phyloP scores from a whole-genome alignment of 257 asterid genomes.

The Solanum corneliomulleri region DNA sequence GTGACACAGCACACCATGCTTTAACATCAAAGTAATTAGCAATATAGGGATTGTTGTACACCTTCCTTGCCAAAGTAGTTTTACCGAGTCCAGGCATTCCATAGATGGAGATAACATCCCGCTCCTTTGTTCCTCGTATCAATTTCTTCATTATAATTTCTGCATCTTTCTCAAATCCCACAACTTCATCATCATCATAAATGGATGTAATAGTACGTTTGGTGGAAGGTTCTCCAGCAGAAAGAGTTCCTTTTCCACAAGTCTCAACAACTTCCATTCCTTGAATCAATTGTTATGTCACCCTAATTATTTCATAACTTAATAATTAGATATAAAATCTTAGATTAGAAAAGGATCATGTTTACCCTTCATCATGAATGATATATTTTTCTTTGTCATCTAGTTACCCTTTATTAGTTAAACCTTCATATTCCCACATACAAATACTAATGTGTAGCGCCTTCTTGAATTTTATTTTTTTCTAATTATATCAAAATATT shows the following conservation, averaged over 20 bases:
- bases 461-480: too few relatives aligned
- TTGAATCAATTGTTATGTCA: too few relatives aligned
- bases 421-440: too few relatives aligned
- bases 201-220: not conserved
- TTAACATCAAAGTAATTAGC: not conserved
- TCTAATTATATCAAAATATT: too few relatives aligned
- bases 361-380: too few relatives aligned
- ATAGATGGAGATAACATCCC: not conserved
- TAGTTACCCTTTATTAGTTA: too few relatives aligned
- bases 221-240: not conserved
- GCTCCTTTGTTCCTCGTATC: not conserved
- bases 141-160: not conserved
- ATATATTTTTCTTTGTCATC: too few relatives aligned
- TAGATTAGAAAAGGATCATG: too few relatives aligned
- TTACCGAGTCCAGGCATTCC: not conserved
- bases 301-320: too few relatives aligned
- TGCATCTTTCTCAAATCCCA: not conserved
- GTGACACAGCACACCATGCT: not conserved
- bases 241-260: not conserved
- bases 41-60: not conserved
- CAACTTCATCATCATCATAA: not conserved
- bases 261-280: not conserved
- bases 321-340: too few relatives aligned
- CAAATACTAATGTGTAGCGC: too few relatives aligned
- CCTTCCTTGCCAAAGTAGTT: not conserved